Evolutionary conservation across 176 grass and related monocot species (phyloP).

Genomic region (Rhipidocladum racemiflorum): DNA sequence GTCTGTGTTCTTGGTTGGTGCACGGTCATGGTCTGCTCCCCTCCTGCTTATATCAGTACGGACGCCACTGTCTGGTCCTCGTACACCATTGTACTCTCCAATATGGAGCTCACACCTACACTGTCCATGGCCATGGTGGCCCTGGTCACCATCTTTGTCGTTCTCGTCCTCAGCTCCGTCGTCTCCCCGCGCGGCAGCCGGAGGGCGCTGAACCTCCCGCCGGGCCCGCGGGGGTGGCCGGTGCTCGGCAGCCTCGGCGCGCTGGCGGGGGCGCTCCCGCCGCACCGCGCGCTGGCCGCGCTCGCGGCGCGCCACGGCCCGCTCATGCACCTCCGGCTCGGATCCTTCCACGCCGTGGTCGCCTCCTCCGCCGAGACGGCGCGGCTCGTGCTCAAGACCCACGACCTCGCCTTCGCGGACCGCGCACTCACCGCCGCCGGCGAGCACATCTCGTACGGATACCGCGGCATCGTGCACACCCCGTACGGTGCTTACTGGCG

Average conservation of each 20-base stretch:
- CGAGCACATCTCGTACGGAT: background rate
- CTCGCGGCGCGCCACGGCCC: conserved; percentile 49
- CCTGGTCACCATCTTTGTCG: background rate
- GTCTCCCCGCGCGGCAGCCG: background rate
- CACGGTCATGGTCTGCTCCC: no score
- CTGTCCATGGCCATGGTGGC: background rate
- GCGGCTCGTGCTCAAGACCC: conserved; percentile 62
- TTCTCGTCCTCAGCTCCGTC: background rate
- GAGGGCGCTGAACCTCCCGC: background rate
- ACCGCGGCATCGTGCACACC: conserved; percentile 44
- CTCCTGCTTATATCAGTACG: no score
- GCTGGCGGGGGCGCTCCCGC: conserved; percentile 5
- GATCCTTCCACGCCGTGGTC: conserved; percentile 56
- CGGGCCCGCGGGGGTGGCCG: conserved; percentile 57
- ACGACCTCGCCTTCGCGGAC: conserved; percentile 54
- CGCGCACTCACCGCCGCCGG: conserved; percentile 49
- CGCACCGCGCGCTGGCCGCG: conserved; percentile 43
- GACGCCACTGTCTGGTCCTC: no score
- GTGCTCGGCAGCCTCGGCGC: conserved; percentile 52
- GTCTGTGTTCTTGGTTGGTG: no score
- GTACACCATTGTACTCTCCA: no score
- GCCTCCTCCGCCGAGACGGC: conserved; percentile 50
- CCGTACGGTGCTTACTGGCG: conserved; percentile 64
- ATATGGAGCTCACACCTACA: background rate
- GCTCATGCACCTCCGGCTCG: conserved; percentile 62